Base-by-base conservation (phyloP, 768 basidiomycete genomes). In the Leucocoprinus leucothites region DNA sequence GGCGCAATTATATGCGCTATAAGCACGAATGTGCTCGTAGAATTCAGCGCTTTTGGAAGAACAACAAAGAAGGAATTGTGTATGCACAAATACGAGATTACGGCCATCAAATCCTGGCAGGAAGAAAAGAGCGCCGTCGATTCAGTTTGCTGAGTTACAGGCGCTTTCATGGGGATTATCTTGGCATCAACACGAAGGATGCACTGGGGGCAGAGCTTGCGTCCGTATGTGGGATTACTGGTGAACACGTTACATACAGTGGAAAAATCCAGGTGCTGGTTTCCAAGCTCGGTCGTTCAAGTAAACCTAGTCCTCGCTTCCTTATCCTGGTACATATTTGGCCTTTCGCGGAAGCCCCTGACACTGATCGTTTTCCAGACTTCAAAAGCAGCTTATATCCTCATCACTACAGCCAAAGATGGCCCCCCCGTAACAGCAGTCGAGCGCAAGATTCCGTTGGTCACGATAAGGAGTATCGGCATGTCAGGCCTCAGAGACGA, bases 21-120 rank as follows among this genome's bases (percentile, higher is more conserved):
- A 94, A 91, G 71, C 84, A 94, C 62, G 97, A 98, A 66, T 96
- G 93, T 64, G 97, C 97, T 9, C 82, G 82, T 31, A 88, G 94
- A 51, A 98, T 99, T 51, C 97, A 98, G 67, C 78, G 95, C 53
- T 98, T 98, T 81, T 99, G 97, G 97, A 92, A 88, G 77, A 93
- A 93, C 71, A 98, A 98, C 78, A 98, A 98, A 69, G 94, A 98
- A 66, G 80, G 82, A 16, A 80, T 98, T 47, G 91, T 84, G 24
- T 98, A 94, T 66, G 87, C 90, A 16, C 86, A 97, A 65, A 77
- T 89, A 53, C 82, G 97, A n/a, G 94, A 97, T 60, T 91, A 96
- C 59, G 95, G 97, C 0, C 96, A 99, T 64, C 86, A 96, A 65
- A 75, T 98, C 16, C 80, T 98, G 3, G 95, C 86, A 3, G 84